Conservation (phyloP, 179 eudicot species). For the Silene vulgaris region DNA sequence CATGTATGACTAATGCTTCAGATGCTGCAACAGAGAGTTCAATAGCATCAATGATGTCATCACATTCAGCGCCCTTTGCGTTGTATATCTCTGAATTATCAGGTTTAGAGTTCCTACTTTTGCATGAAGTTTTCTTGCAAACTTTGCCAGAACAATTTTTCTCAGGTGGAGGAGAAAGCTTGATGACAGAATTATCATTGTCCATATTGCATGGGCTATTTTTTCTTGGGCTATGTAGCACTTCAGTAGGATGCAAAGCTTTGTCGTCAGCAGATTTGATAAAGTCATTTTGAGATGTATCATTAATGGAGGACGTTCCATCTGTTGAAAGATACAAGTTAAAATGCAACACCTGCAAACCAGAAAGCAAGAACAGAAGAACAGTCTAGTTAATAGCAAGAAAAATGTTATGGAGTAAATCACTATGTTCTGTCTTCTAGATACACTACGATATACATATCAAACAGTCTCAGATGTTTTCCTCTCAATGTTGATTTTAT, state of each 20-base stretch:
- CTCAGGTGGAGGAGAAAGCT: slow-evolving; percentile 20
- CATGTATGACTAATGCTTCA: slow-evolving; percentile 70
- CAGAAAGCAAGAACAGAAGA: slow-evolving; percentile 21
- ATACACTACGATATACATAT: slow-evolving; percentile 4
- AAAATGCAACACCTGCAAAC: slow-evolving; percentile 49
- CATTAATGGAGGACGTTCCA: slow-evolving; percentile 37
- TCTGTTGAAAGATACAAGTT: slow-evolving; percentile 55
- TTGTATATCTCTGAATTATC: slow-evolving; percentile 24
- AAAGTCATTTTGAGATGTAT: slow-evolving; percentile 34
- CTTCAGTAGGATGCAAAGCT: slow-evolving; percentile 28
- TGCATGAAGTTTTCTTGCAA: slow-evolving; percentile 19
- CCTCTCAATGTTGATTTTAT: not conserved
- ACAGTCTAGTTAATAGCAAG: slow-evolving; percentile 17
- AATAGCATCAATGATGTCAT: slow-evolving; percentile 48
- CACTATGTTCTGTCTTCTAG: not conserved
- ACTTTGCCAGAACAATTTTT: slow-evolving; percentile 20
- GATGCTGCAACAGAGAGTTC: slow-evolving; percentile 90
- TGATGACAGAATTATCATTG: slow-evolving; percentile 20
- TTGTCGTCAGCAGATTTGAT: slow-evolving; percentile 14
- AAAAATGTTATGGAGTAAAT: not conserved
- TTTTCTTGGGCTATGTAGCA: slow-evolving; percentile 22
- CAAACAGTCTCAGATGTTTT: not conserved
- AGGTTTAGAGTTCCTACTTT: slow-evolving; percentile 16
- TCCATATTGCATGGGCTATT: slow-evolving; percentile 22
- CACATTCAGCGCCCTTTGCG: slow-evolving; percentile 24